Evolutionary conservation across 1,284 basidiomycete species (phyloP), one percentile per base, ranked within the genome.

Genomic region (Salmacisia buchloeana): DNA sequence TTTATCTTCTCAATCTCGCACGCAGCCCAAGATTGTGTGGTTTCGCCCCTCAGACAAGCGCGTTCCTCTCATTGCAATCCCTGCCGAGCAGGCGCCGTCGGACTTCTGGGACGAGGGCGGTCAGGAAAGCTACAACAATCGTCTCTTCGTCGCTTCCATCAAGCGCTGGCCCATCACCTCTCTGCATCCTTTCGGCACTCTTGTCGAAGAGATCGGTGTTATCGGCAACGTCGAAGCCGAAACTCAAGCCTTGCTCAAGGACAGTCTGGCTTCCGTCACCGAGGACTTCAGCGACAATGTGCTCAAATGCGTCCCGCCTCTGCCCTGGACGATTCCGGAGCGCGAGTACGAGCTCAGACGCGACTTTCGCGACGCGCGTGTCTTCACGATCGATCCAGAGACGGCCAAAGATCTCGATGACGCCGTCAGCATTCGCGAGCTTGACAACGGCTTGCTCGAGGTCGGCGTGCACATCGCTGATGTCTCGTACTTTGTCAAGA

Each of bases 11-110:
- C 6, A 31, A 34, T 10, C 9, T 7, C 12, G 13, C 23, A 13
- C 80, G 39, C 88, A 94, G 46, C 96, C 94, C 70, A 98, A 97
- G 85, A 99, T 99, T 73, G 93, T 98, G 60, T 99, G 96, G 96
- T 97, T 98, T 85, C 94, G 97, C 82, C 96, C 96, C 2, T 97
- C 94, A 38, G 94, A 97, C 84, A 99, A 99, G 83, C 90, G 96
- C 68, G 96, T 98, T 4, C 96, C 96, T 59, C 85, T 98, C 49
- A 97, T 99, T 76, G 96, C 96, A 61, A 99, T 99, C 71, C 96
- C 94, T n/a, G 69, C 78, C 13, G 96, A 98, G 78, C 96, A 99
- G 82, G 94, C 96, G 0, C 96, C 96, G 3, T 85, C 85, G 15
- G 94, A 97, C 81, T 99, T 99, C 77, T 88, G 98, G 66, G 91